Conservation (phyloP, 495 filamentous ascomycete species). For the Bathelium albidoporum region DNA sequence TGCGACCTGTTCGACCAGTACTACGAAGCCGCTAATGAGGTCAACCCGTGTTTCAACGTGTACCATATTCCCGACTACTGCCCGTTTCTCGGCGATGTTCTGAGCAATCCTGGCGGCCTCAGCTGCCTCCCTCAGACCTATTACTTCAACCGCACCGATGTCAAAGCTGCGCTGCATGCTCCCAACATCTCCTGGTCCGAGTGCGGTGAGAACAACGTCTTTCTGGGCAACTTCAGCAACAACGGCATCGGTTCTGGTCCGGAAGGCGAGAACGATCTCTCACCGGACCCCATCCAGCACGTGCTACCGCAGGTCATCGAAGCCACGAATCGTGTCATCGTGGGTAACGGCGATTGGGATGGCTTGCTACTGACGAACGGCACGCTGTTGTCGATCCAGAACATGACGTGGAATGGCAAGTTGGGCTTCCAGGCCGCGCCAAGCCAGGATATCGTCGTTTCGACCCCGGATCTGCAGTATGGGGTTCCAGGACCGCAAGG, state of each 20-base stretch:
- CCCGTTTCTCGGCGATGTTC: not conserved
- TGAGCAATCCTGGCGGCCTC: not conserved
- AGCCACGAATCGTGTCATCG: slow-evolving; percentile 23
- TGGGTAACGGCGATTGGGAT: slow-evolving; percentile 22
- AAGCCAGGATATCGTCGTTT: slow-evolving; percentile 15
- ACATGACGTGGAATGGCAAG: slow-evolving; percentile 25
- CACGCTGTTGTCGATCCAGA: slow-evolving; percentile 23
- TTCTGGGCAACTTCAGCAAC: slow-evolving; percentile 12
- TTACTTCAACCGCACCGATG: slow-evolving; percentile 22
- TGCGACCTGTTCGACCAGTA: slow-evolving; percentile 9
- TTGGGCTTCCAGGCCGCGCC: slow-evolving; percentile 47
- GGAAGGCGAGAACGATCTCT: slow-evolving; percentile 18
- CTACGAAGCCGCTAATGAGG: slow-evolving; percentile 3
- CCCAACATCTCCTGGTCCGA: slow-evolving; percentile 21
- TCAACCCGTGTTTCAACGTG: slow-evolving; percentile 9
- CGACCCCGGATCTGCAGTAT: slow-evolving; percentile 20
- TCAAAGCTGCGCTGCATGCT: slow-evolving; percentile 20
- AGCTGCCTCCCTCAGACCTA: slow-evolving; percentile 5
- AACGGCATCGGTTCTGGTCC: slow-evolving; percentile 8
- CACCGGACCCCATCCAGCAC: slow-evolving; percentile 23
- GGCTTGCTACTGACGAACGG: slow-evolving; percentile 20
- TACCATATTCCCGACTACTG: slow-evolving; percentile 8
- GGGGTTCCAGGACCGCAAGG: slow-evolving; percentile 23
- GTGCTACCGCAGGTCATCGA: slow-evolving; percentile 26
- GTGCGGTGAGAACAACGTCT: slow-evolving; percentile 15